Conservation (phyloP, 495 filamentous ascomycete species). For the Xylaria venustula region DNA sequence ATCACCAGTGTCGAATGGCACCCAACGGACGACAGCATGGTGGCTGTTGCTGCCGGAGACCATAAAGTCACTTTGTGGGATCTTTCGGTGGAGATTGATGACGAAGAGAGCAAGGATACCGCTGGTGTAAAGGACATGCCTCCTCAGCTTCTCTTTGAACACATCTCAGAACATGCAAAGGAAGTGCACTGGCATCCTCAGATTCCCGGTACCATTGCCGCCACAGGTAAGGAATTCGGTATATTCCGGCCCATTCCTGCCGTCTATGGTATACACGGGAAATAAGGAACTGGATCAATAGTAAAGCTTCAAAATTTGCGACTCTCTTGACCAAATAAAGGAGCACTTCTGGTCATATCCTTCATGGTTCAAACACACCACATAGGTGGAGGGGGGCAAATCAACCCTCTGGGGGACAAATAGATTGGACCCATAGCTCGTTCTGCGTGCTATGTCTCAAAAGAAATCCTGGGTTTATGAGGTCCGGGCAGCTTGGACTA, state of each 20-base stretch:
- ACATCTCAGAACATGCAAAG: slow-evolving; percentile 92
- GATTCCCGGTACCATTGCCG: slow-evolving; percentile 87
- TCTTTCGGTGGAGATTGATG: slow-evolving; percentile 91
- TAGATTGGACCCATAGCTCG: too few relatives aligned
- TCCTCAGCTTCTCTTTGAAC: slow-evolving; percentile 91
- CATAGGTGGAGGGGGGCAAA: too few relatives aligned
- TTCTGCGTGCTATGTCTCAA: too few relatives aligned
- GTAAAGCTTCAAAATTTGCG: too few relatives aligned
- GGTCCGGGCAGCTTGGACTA: too few relatives aligned
- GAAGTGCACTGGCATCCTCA: slow-evolving; percentile 97
- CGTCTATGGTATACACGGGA: slow-evolving; percentile 32
- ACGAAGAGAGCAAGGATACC: slow-evolving; percentile 90
- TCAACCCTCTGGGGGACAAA: too few relatives aligned
- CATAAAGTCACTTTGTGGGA: slow-evolving; percentile 96
- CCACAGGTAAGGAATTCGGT: slow-evolving; percentile 83
- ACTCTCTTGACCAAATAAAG: too few relatives aligned
- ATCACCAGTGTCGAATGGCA: slow-evolving; percentile 98
- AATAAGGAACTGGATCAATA: slow-evolving; percentile 9
- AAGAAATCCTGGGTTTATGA: too few relatives aligned
- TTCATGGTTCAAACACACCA: too few relatives aligned
- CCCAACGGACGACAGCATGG: slow-evolving; percentile 90
- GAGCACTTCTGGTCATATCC: too few relatives aligned
- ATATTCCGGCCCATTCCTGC: slow-evolving; percentile 63
- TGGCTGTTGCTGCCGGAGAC: slow-evolving; percentile 88
- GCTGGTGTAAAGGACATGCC: slow-evolving; percentile 86